These are phyloP conservation scores for Exophiala sp. DNA, from an alignment of 2,329 filamentous ascomycete genomes.

Conservation along the genomic window DNA sequence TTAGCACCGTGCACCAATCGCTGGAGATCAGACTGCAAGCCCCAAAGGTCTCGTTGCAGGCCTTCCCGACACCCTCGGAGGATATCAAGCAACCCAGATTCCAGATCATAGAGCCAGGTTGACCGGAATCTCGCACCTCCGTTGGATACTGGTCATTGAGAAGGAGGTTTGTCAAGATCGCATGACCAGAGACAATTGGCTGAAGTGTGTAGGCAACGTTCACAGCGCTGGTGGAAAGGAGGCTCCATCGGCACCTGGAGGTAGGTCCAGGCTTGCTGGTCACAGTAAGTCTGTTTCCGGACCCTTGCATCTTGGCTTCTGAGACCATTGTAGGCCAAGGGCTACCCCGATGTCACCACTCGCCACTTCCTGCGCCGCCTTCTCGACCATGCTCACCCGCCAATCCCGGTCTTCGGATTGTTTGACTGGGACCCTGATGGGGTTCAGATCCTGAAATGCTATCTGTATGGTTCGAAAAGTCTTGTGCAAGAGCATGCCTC, in stretches of 20 bases:
- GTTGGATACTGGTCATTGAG: conserved; percentile 58
- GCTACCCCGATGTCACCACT: conserved; percentile 57
- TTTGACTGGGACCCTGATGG: conserved; percentile 60
- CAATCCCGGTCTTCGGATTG: conserved; percentile 46
- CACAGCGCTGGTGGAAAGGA: conserved; percentile 48
- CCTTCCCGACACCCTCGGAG: not conserved
- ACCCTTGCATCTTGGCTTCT: not conserved
- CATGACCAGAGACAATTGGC: not conserved
- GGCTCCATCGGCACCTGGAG: conserved; percentile 40
- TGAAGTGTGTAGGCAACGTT: conserved; percentile 50
- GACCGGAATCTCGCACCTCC: conserved; percentile 35
- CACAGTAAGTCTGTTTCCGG: conserved; percentile 42
- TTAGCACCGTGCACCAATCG: not conserved
- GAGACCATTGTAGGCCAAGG: conserved; percentile 49
- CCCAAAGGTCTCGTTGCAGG: conserved; percentile 43
- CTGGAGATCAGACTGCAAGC: conserved; percentile 35
- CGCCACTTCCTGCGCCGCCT: conserved; percentile 49
- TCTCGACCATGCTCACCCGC: conserved; percentile 24
- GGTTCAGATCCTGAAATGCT: conserved; percentile 56
- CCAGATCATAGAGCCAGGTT: conserved; percentile 3
- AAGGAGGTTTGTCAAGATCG: conserved; percentile 50
- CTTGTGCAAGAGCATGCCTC: conserved; percentile 50
- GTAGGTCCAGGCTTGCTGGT: conserved; percentile 48
- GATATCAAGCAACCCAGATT: conserved; percentile 10
- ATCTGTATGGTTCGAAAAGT: conserved; percentile 55